phyloP scores from a whole-genome alignment of 176 grass and related monocot genomes.

The Puya raimondii region DNA sequence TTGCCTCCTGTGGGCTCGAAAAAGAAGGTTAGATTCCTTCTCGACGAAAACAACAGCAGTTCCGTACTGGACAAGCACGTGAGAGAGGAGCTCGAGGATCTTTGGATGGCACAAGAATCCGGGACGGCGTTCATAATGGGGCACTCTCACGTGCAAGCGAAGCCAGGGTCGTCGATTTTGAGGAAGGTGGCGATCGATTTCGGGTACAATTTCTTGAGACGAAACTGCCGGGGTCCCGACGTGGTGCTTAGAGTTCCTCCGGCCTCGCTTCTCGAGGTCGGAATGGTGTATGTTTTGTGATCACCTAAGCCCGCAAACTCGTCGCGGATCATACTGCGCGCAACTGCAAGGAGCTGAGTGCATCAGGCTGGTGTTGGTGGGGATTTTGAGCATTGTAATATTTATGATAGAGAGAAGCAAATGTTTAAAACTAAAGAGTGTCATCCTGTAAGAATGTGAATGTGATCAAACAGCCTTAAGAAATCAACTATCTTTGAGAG shows the following conservation, averaged over 20 bases:
- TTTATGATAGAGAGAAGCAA: no score
- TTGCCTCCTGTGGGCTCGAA: slow-evolving; percentile 4
- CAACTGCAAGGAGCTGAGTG: background rate
- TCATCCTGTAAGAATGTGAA: no score
- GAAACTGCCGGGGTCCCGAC: slow-evolving; percentile 82
- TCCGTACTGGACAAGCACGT: slow-evolving; percentile 37
- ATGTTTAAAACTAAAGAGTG: no score
- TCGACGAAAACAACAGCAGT: slow-evolving; percentile 41
- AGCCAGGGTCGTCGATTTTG: slow-evolving; percentile 66
- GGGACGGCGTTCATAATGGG: slow-evolving; percentile 90
- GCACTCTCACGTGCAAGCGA: slow-evolving; percentile 77
- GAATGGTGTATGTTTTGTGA: slow-evolving; percentile 98
- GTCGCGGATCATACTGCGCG: background rate
- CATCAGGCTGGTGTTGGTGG: no score
- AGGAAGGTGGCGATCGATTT: slow-evolving; percentile 62
- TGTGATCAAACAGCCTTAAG: no score
- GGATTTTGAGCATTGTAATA: no score
- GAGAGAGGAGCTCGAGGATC: slow-evolving; percentile 62
- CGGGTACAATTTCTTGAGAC: slow-evolving; percentile 83
- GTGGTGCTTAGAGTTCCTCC: slow-evolving; percentile 76
- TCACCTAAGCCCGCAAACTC: background rate
- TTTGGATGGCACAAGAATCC: slow-evolving; percentile 47
- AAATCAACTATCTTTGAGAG: no score
- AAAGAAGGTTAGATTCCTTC: slow-evolving; percentile 70
- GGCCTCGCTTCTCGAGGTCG: slow-evolving; percentile 90